Evolutionary conservation across 2,329 filamentous ascomycete genomes (phyloP), one percentile per base, ranked within the genome.

Genomic region (Sclerotinia glacialis): DNA sequence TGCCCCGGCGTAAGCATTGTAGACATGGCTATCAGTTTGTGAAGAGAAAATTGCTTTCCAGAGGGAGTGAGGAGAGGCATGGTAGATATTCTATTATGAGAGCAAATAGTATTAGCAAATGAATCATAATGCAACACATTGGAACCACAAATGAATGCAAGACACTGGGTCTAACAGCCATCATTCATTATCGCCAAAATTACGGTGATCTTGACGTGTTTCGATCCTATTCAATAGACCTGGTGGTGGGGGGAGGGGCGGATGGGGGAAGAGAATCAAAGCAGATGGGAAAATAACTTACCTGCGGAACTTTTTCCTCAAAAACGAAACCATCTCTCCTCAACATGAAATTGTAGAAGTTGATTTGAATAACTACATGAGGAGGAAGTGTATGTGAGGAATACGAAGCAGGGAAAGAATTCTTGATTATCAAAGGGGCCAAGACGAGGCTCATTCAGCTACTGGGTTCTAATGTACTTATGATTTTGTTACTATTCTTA

Each of bases 21-120:
- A 21, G 74, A 74, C 71, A 75, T 75, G 12, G 72, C 76, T 67
- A 78, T 71, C 16, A 77, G 69, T 65, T 76, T 77, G 67, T 77
- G 75, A 42, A 78, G 70, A 40, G 71, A 72, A 59, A 75, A 73
- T 2, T 76, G 73, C 47, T 76, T 76, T 58, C 71, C 71, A 3
- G 71, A 67, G 2, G 73, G 71, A 37, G 70, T 63, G 60, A 71
- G 67, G 50, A 73, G 69, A 62, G 71, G 68, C 69, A 72, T 72
- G 54, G 64, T 65, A 23, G 54, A 60, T 44, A 65, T 65, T 56
- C 64, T 65, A 52, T n/a, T 31, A 37, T 34, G n/a, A 44, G 42
- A 12, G 14, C 23, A 52, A 34, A 23, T 53, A 18, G n/a, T 18
- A 60, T 65, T 31, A 65, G 67, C 50, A 59, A 66, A n/a, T 31